A percentile compares a stretch with the other conserved stretches of the same genome.
Evolutionary conservation across 2,329 filamentous ascomycete species (phyloP).

Genomic region (Cryphonectria parasitica): DNA sequence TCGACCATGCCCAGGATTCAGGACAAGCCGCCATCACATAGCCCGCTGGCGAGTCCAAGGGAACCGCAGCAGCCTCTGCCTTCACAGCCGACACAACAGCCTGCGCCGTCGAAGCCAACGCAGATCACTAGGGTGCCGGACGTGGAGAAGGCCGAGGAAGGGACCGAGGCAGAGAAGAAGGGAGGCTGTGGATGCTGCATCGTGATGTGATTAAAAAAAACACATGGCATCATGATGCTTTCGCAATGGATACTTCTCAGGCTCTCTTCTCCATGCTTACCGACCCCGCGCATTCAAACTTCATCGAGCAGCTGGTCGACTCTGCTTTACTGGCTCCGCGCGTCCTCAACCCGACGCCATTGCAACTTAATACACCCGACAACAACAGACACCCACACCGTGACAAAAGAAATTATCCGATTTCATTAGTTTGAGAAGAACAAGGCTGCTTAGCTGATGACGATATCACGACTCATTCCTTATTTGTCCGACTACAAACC

Average conservation of each 20-base stretch:
- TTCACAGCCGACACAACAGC: slow-evolving; percentile 42
- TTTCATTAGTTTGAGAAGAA: slow-evolving; percentile 22
- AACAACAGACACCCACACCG: not conserved
- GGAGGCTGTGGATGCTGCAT: slow-evolving; percentile 72
- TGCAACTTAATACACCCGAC: not conserved
- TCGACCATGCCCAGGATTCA: slow-evolving; percentile 67
- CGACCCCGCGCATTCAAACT: not conserved
- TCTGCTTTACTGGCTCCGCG: not conserved
- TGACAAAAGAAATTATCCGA: slow-evolving; percentile 6
- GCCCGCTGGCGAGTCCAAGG: slow-evolving; percentile 50
- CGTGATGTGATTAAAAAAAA: slow-evolving; percentile 63
- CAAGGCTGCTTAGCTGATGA: slow-evolving; percentile 24
- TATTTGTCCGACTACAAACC: slow-evolving; percentile 11
- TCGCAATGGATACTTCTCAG: too few relatives aligned
- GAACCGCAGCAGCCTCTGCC: slow-evolving; percentile 48
- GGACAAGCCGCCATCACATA: slow-evolving; percentile 44
- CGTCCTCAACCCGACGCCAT: not conserved
- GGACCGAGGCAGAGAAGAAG: slow-evolving; percentile 58
- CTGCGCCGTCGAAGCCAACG: slow-evolving; percentile 40
- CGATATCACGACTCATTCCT: slow-evolving; percentile 25
- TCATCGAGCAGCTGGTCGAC: not conserved
- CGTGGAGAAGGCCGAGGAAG: slow-evolving; percentile 55
- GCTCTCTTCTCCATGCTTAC: not conserved
- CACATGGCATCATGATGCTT: not conserved
- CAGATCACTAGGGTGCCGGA: slow-evolving; percentile 54